Evolutionary conservation across 2,329 filamentous ascomycete species (phyloP), one percentile per base, ranked within the genome.

Genomic region (Alternaria panax): DNA sequence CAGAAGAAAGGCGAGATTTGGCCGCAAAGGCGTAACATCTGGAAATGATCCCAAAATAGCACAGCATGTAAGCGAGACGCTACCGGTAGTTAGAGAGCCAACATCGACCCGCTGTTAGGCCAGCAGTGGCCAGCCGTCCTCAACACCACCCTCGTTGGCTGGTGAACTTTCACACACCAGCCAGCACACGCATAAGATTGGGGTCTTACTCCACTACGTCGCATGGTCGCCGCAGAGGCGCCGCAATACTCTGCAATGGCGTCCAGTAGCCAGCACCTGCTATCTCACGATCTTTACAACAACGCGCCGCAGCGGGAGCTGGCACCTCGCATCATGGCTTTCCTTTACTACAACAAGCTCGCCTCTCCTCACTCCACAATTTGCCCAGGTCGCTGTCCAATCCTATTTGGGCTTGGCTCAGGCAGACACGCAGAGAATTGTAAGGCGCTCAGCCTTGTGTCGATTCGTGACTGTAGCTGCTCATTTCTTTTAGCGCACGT

Each of bases 401-500:
- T 58, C 65, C 60, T 57, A 30, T 41, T 58, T 58, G 30, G 52
- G 54, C 55, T 58, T 69, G 62, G 59, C 52, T 59, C 52, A 73
- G 68, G 67, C 70, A 63, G 64, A 66, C 56, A 66, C 51, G 47
- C 53, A 60, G n/a, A 51, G 24, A 40, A 59, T 47, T 51, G 56
- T 58, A 65, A 64, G 64, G 61, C 67, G 53, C 58, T 66, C 68
- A 66, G 65, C 67, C 51, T 54, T 52, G 43, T 32, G 20, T 59
- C 58, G 56, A 66, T 65, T 67, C 62, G 59, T 57, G 52, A 51
- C 43, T 40, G 42, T 45, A 57, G 59, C 58, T 52, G 60, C 60
- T 64, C 63, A 68, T 62, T 60, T 71, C 64, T 60, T 64, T 70
- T 70, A 74, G 71, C 68, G 72, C 64, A 68, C 54, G 69, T 71